Base-by-base conservation (phyloP, 805 yeast species). In the Pichia pseudocactophila region DNA sequence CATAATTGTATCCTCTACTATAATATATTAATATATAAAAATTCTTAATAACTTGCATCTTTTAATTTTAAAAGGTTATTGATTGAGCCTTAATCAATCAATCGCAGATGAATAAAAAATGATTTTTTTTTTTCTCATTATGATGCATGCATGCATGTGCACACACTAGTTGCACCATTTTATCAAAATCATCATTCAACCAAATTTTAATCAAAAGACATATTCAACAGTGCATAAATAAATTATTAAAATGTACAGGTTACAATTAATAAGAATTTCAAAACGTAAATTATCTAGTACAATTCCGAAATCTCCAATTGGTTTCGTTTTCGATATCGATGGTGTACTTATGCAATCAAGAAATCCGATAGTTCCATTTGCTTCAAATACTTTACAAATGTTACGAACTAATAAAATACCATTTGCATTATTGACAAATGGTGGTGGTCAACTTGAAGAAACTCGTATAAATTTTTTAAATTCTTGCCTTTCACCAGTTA, bases 291-390 rank as follows among this genome's bases (percentile, higher is more conserved):
- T 31, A 18, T 27, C 15, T 3, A 27, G 31, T 6, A 31, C 45
- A 30, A 30, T 35, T 13, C 18, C 34, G 13, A 13, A 39, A 37
- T 19, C 33, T 11, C 48, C 50, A 12, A 19, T 59, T 30, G 66
- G 59, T 1, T 64, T 64, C 46, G 66, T 51, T 2, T 64, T 64
- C 44, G 68, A 64, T 52, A 88, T 89, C 43, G 97, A 89, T 62
- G 97, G 97, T 3, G 97, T 89, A 10, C 65, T 89, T 17, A 55
- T 89, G 27, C 75, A 89, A 48, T 94, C 96, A 7, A 63, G 73
- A 17, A 68, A 68, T 38, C 76, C 89, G 1, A 74, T 88, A 37
- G 16, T 35, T 26, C 77, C 80, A 2, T 67, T 66, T 31, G 96
- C 95, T 3, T 63, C 63, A n/a, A 68, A 68, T 19, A 83, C 96